Percentiles rank a stretch among this genome's conserved stretches.
phyloP scores from a whole-genome alignment of 805 yeast species.

The Ogataea nitratoaversa region DNA sequence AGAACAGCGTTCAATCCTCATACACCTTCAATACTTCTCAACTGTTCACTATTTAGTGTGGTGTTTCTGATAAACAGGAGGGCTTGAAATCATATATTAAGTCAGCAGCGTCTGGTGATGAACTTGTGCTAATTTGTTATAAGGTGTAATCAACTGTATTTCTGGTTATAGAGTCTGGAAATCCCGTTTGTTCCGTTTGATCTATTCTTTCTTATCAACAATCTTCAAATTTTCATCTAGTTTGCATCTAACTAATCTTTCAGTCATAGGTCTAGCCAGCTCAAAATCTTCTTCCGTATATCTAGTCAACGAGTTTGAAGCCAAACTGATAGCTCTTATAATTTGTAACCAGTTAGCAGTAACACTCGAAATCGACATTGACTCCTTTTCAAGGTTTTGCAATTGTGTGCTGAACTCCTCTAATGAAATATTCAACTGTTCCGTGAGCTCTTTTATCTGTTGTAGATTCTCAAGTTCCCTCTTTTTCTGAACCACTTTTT shows the following conservation, averaged over 20 bases:
- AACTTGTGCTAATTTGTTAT: too few species aligned
- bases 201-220: constrained; percentile 9
- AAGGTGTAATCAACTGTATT: too few species aligned
- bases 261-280: constrained; percentile 52
- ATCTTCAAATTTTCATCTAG: constrained; percentile 37
- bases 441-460: constrained; percentile 44
- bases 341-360: constrained; percentile 66
- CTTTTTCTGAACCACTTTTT: constrained; percentile 38
- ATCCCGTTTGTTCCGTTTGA: too few species aligned
- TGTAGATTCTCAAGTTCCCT: constrained; percentile 48
- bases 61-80: too few species aligned
- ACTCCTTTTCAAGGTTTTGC: constrained; percentile 48
- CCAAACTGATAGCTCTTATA: constrained; percentile 55
- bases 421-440: constrained; percentile 41
- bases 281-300: constrained; percentile 42
- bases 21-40: too few species aligned
- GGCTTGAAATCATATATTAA: too few species aligned
- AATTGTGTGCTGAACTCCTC: constrained; percentile 46
- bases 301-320: constrained; percentile 46
- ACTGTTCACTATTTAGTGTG: too few species aligned
- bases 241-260: constrained; percentile 57
- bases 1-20: too few species aligned
- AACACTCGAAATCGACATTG: constrained; percentile 54
- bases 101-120: too few species aligned
- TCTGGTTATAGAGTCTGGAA: too few species aligned